Evolutionary conservation across 345 rosid species (phyloP).

Genomic region (Eucalyptus cloeziana): DNA sequence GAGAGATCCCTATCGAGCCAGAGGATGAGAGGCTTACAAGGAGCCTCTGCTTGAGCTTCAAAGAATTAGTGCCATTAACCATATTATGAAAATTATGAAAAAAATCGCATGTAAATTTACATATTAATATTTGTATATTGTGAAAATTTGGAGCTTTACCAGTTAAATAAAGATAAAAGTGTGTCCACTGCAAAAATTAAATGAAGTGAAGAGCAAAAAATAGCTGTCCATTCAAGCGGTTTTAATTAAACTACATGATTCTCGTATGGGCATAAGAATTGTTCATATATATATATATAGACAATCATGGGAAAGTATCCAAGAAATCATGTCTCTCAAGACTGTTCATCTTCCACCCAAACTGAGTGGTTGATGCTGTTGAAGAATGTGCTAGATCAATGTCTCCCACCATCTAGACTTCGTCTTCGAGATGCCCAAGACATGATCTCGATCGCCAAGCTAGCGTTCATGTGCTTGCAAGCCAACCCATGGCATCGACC

Average conservation of each 20-base stretch:
- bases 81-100: background rate
- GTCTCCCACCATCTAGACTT: background rate
- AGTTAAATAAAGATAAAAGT: too few species aligned
- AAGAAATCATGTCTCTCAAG: too few species aligned
- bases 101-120: background rate
- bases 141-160: too few species aligned
- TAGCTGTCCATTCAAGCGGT: too few species aligned
- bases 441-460: background rate
- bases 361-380: rapidly evolving
- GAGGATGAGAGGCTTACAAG: background rate
- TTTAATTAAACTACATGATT: too few species aligned
- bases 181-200: too few species aligned
- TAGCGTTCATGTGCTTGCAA: background rate
- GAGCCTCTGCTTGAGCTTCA: background rate
- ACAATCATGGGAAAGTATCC: too few species aligned
- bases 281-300: too few species aligned
- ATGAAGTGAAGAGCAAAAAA: too few species aligned
- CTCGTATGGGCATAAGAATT: too few species aligned
- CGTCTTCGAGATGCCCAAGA: background rate
- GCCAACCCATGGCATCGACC: background rate
- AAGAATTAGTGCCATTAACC: too few species aligned
- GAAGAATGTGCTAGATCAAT: background rate
- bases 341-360: background rate
- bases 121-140: too few species aligned
- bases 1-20: background rate